Base-by-base conservation (phyloP, 306 rosid genomes). In the Pyrus bretschneideri region DNA sequence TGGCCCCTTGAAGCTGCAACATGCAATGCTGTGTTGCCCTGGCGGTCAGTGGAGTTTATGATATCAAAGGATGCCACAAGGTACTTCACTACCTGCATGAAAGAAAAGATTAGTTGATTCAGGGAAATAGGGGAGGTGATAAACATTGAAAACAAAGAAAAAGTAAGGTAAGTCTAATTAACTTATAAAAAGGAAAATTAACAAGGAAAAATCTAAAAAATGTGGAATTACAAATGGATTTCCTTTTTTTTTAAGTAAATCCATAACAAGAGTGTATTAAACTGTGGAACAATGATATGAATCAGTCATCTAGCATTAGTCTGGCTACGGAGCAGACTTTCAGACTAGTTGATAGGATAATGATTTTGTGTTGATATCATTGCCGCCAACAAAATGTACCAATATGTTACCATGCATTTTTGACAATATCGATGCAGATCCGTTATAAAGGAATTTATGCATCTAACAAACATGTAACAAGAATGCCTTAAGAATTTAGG, bases 1-100 rank as follows among this genome's bases (percentile, higher is more conserved):
- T 91, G 97, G 67, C 99, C 99, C 79, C 97, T 81, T 45, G 84
- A 76, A 29, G 99, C 97, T 64, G 99, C 99, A 45, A 91, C 86
- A 78, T 95, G 99, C 78, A 95, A 76, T 30, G 99, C 92, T 64
- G 96, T 90, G 86, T 92, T 91, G 38, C 99, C 99, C 11, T 89
- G 83, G 73, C 86, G 89, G 63, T 95, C 97, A 52, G 83, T 84
- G 81, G 92, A 87, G 83, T 85, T 82, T 63, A 90, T 76, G 57
- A 92, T 79, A 80, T 88, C 91, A 69, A 83, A 89, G 59, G 88
- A n/a, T 76, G 88, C 83, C 45, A 77, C 75, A n/a, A 95, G 90
- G 60, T 83, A 85, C 31, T 92, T 82, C 62, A 92, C 79, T 8
- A 89, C 93, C 99, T 95, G 92, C 92, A 83, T 71, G 11, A 65